These are phyloP conservation scores for Boletus tylopilopsis DNA, from an alignment of 768 basidiomycete species.

Conservation along the genomic window DNA sequence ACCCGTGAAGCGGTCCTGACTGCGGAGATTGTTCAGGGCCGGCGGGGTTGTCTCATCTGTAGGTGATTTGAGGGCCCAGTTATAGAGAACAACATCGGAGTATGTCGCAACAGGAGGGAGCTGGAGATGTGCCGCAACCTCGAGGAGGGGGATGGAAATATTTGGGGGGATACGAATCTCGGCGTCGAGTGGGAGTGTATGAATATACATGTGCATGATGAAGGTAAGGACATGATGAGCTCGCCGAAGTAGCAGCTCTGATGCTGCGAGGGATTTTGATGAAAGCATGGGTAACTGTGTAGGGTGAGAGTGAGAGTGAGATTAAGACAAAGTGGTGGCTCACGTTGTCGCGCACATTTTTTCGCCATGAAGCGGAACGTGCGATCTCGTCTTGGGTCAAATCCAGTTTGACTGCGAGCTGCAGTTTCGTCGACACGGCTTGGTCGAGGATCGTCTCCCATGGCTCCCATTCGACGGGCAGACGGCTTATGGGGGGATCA, in stretches of 20 bases:
- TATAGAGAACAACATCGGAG: constrained; percentile 89
- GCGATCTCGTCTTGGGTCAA: constrained; percentile 35
- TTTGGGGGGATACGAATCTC: constrained; percentile 64
- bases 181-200: constrained; percentile 49
- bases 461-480: constrained; percentile 58
- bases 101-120: constrained; percentile 89
- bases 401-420: constrained; percentile 48
- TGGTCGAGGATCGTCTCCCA: constrained; percentile 68
- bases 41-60: constrained; percentile 29
- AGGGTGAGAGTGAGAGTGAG: not conserved
- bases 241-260: constrained; percentile 58
- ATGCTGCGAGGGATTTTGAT: constrained; percentile 42
- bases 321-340: constrained; percentile 5
- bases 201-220: constrained; percentile 76
- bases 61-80: constrained; percentile 51
- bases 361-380: constrained; percentile 52
- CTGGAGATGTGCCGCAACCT: constrained; percentile 64
- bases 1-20: constrained; percentile 70
- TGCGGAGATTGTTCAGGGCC: constrained; percentile 56
- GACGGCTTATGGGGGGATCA: constrained; percentile 57
- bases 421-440: constrained; percentile 47
- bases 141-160: constrained; percentile 71
- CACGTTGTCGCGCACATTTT: constrained; percentile 45
- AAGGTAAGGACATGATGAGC: constrained; percentile 73
- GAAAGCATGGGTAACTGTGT: constrained; percentile 53